Evolutionary conservation across 495 filamentous ascomycete genomes (phyloP).

Genomic region (Jackrogersella multiformis): DNA sequence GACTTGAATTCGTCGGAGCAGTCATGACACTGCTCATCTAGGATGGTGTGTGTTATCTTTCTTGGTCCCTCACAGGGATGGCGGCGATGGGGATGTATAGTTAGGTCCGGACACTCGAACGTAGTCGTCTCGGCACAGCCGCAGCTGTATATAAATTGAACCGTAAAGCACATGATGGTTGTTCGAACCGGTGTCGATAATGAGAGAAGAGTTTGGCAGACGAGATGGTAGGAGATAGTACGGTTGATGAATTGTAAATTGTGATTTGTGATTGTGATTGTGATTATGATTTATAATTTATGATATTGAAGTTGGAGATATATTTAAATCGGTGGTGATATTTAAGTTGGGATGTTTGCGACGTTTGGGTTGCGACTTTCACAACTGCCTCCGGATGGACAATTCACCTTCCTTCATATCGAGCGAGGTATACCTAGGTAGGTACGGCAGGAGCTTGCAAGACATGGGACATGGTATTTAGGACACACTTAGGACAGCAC

Average conservation of each 20-base stretch:
- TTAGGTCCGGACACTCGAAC: constrained; percentile 31
- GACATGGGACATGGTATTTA: not conserved
- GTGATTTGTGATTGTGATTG: not conserved
- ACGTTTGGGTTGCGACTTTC: not conserved
- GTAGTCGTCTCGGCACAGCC: constrained; percentile 31
- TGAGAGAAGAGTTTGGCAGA: not conserved
- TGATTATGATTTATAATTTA: not conserved
- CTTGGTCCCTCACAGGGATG: not conserved
- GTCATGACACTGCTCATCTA: constrained; percentile 39
- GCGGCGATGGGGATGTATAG: not conserved
- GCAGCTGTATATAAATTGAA: constrained; percentile 39
- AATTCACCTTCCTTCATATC: not conserved
- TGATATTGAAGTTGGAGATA: no score
- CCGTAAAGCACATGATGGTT: constrained; percentile 33
- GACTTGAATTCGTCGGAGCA: no score
- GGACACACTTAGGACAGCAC: not conserved
- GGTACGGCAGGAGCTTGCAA: not conserved
- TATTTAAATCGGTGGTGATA: not conserved
- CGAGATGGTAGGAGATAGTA: not conserved
- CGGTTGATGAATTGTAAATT: not conserved
- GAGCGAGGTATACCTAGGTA: no score
- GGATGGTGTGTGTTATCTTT: not conserved
- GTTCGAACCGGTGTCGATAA: not conserved
- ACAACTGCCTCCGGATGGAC: not conserved
- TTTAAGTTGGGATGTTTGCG: not conserved